Percentiles rank a stretch among this genome's conserved stretches.
Evolutionary conservation across 2,329 filamentous ascomycete species (phyloP).

Genomic region (Parastagonospora nodorum): DNA sequence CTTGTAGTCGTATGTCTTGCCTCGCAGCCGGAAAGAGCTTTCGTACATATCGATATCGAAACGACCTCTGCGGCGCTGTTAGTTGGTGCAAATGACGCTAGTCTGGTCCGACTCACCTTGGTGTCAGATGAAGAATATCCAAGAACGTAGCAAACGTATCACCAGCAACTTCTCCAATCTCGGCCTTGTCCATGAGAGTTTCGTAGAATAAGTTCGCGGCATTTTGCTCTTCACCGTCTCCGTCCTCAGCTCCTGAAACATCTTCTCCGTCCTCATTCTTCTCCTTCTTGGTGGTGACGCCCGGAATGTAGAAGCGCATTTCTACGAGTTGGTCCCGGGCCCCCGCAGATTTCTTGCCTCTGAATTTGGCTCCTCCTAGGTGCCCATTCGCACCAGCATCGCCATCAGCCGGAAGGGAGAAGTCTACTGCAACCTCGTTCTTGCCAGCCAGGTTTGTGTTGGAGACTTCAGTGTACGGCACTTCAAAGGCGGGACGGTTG

Average conservation of each 20-base stretch:
- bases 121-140: conserved; percentile 95
- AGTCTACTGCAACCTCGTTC: conserved; percentile 96
- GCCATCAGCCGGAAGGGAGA: conserved; percentile 75
- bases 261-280: conserved; percentile 75
- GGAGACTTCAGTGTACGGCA: conserved; percentile 95
- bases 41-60: conserved; percentile 99
- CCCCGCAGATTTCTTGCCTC: conserved; percentile 87
- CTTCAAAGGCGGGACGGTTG: conserved; percentile 93
- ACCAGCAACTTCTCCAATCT: conserved; percentile 98
- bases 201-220: conserved; percentile 98
- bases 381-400: conserved; percentile 75
- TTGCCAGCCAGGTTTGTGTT: conserved; percentile 98
- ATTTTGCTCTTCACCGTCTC: conserved; percentile 79
- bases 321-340: conserved; percentile 93
- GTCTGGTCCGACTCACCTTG: conserved; percentile 63
- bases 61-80: conserved; percentile 72
- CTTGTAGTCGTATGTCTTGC: conserved; percentile 99
- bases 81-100: conserved; percentile 1
- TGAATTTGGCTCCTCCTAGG: conserved; percentile 72
- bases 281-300: conserved; percentile 72
- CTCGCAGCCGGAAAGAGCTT: conserved; percentile 91
- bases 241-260: conserved; percentile 57
- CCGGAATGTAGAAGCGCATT: conserved; percentile 98
- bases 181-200: conserved; percentile 95
- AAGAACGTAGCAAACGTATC: conserved; percentile 97